phyloP scores from a whole-genome alignment of 2,329 filamentous ascomycete genomes.

The Claviceps maximensis region DNA sequence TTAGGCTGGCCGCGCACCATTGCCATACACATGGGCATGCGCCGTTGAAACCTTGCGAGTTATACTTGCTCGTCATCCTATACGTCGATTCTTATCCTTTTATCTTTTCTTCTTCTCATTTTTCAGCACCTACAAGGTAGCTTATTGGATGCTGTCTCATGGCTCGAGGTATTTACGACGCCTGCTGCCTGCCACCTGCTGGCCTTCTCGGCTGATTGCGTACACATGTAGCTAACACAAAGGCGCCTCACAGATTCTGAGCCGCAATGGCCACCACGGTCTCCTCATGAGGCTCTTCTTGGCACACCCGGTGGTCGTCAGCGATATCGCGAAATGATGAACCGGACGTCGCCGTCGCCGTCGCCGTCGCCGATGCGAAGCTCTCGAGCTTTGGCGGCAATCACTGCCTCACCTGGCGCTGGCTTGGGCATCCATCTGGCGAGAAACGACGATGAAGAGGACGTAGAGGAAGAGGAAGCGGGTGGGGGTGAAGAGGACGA shows the following conservation, averaged over 20 bases:
- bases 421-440: conserved; percentile 21
- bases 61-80: not conserved
- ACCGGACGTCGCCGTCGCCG: conserved; percentile 43
- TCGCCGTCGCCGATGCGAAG: conserved; percentile 32
- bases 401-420: conserved; percentile 9
- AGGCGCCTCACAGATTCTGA: conserved; percentile 23
- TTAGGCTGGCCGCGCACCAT: conserved; percentile 4
- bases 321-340: conserved; percentile 54
- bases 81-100: not conserved
- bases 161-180: conserved; percentile 8
- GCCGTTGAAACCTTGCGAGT: not conserved
- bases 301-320: conserved; percentile 68
- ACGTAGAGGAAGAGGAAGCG: conserved; percentile 29
- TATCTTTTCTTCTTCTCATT: not conserved
- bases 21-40: conserved; percentile 7
- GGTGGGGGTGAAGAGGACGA: conserved; percentile 14
- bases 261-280: conserved; percentile 53
- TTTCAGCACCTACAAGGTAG: not conserved
- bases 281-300: conserved; percentile 49
- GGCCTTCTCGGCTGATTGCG: not conserved
- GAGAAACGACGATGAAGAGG: conserved; percentile 18
- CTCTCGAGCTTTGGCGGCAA: conserved; percentile 8
- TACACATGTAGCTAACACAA: not conserved
- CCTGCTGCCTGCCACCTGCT: not conserved
- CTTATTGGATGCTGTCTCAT: conserved; percentile 2